Percentiles rank a stretch among this genome's conserved stretches.
These are phyloP conservation scores for Scenedesmus sp. DNA, from an alignment of 163 green algal species.

Conservation along the genomic window DNA sequence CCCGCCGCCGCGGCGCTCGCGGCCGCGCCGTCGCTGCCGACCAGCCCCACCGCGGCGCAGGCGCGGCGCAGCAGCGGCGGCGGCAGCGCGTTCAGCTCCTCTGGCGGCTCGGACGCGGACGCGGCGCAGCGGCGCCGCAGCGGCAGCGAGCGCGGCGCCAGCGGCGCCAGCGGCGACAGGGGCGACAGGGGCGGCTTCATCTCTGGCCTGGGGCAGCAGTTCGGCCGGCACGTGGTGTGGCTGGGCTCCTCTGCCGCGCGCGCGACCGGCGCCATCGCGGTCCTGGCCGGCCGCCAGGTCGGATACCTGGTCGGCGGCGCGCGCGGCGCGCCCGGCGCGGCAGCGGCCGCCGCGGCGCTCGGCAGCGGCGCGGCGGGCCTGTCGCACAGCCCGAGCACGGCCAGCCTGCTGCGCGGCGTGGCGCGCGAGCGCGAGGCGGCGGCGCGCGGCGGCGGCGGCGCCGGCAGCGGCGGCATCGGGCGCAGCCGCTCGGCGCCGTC, in stretches of 20 bases:
- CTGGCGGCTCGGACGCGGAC: no score
- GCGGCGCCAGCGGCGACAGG: no score
- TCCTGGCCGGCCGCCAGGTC: conserved; percentile 20
- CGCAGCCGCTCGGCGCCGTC: conserved; percentile 12
- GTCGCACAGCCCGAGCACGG: not conserved
- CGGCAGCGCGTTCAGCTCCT: no score
- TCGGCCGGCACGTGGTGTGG: conserved; percentile 36
- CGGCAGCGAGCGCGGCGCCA: not conserved
- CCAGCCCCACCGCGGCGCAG: not conserved
- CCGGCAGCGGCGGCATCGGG: not conserved
- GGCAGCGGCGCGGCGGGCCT: not conserved
- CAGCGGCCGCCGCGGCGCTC: not conserved
- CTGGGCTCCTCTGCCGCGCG: conserved; percentile 12
- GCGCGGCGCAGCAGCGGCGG: not conserved
- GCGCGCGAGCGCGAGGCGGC: no score
- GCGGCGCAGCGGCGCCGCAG: no score
- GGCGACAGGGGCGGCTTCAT: no score
- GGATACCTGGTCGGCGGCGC: not conserved
- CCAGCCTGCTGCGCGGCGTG: not conserved
- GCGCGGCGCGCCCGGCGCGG: not conserved
- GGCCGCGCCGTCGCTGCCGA: conserved; percentile 7
- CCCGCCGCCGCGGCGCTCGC: not conserved
- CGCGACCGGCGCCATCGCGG: conserved; percentile 11
- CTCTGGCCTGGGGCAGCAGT: not conserved
- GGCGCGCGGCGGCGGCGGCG: not conserved